A percentile compares a stretch with the other conserved stretches of the same genome.
These are phyloP conservation scores for Cutaneotrichosporon daszewskae DNA, from an alignment of 1,284 basidiomycete species.

Conservation along the genomic window DNA sequence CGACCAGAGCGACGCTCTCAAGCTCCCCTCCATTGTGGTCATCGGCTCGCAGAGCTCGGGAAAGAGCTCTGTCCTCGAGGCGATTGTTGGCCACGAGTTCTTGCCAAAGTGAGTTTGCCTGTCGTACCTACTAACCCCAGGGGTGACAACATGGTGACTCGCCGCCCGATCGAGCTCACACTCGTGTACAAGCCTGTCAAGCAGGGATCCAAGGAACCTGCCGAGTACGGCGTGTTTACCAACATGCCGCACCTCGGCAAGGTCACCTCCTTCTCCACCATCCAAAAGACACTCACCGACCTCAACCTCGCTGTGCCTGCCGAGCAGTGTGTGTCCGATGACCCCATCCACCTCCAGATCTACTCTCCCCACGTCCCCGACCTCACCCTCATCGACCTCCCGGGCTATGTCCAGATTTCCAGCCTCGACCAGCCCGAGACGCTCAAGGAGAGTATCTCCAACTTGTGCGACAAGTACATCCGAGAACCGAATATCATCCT, in stretches of 20 bases:
- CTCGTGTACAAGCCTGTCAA: slow-evolving; percentile 78
- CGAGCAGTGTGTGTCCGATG: slow-evolving; percentile 82
- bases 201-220: slow-evolving; percentile 53
- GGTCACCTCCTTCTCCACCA: slow-evolving; percentile 80
- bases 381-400: slow-evolving; percentile 92
- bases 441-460: slow-evolving; percentile 85
- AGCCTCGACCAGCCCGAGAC: slow-evolving; percentile 93
- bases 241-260: slow-evolving; percentile 62
- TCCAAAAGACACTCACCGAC: slow-evolving; percentile 89
- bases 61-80: slow-evolving; percentile 94
- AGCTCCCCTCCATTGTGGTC: slow-evolving; percentile 93
- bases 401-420: slow-evolving; percentile 93
- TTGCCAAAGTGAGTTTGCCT: slow-evolving; percentile 73
- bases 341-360: slow-evolving; percentile 93
- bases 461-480: slow-evolving; percentile 92
- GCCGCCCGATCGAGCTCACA: slow-evolving; percentile 94
- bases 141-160: slow-evolving; percentile 99
- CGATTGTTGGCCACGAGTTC: slow-evolving; percentile 97
- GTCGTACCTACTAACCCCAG: slow-evolving; percentile 49
- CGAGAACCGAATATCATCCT: slow-evolving; percentile 96
- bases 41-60: slow-evolving; percentile 97
- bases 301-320: slow-evolving; percentile 89
- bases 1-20: slow-evolving; percentile 89
- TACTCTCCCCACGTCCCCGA: slow-evolving; percentile 95
- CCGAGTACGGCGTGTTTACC: slow-evolving; percentile 93